Base-by-base conservation (phyloP, 176 grass and related monocot species). In the Oryza coarctata region DNA sequence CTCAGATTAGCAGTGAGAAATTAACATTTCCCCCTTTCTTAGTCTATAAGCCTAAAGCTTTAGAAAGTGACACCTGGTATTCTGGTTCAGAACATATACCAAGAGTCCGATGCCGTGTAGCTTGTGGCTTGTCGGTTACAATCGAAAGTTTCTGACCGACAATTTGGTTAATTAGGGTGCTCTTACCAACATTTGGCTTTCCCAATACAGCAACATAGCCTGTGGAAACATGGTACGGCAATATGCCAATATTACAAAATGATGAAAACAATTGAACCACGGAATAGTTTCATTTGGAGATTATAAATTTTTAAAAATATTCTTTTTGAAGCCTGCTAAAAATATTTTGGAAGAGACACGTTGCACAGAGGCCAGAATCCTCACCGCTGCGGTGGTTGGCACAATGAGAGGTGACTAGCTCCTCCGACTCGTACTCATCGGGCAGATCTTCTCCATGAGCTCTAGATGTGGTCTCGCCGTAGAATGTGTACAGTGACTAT, bases 111-210 rank as follows among this genome's bases (percentile, higher is more conserved):
- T 99, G 93, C 0, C 91, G 84, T 27, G 93, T 99, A 27, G 96
- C 93, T 13, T 99, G 96, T 6, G 93, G 96, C 40, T 99, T 99
- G 30, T 95, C 93, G 6, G 96, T 99, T 32, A 99, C 96, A 41
- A 99, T 95, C 0, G 96, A 99, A 65, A 99, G 88, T 45, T 99
- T 99, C 70, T 95, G 93, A 75, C 96, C 96, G 8, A 99, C 87
- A 32, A 99, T 90, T 88, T 99, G 96, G 82, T 99, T 99, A 70
- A 88, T 89, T 29, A 95, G 91, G 23, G 96, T 95, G 85, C 96
- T 99, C 86, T 95, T 98, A 55, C 96, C 93, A 15, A 98, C 96
- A 91, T 98, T 98, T 47, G 93, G 93, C 10, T 91, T 95, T 76
- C 96, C 96, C 32, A 98, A 32, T 10, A 98, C 96, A 80, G 93